Percentiles rank a stretch among this genome's conserved stretches.
Evolutionary conservation across 2,329 filamentous ascomycete species (phyloP).

Genomic region (Incumbomyces lentus): DNA sequence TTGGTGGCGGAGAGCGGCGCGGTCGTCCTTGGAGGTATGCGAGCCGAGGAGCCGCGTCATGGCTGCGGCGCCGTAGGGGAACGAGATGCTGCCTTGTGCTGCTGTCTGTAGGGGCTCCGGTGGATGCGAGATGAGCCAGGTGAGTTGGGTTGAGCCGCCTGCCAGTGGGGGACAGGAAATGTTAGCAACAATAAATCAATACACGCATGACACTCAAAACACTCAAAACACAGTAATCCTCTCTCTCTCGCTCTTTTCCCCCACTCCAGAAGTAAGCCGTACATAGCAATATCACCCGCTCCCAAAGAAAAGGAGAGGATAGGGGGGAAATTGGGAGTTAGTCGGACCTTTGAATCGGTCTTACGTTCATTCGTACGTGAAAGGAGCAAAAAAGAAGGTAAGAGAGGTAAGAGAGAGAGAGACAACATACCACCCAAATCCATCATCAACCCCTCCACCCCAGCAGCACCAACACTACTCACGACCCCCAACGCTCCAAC

Average conservation of each 20-base stretch:
- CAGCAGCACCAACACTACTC: conserved; percentile 49
- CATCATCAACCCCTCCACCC: conserved; percentile 70
- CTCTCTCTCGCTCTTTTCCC: too few relatives aligned
- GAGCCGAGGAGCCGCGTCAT: conserved; percentile 46
- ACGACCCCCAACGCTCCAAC: conserved; percentile 76
- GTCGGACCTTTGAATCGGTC: too few relatives aligned
- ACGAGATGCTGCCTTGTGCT: conserved; percentile 49
- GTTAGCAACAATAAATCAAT: too few relatives aligned
- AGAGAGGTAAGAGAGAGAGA: background rate
- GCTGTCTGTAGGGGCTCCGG: conserved; percentile 41
- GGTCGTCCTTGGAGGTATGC: conserved; percentile 27
- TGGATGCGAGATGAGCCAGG: conserved; percentile 49
- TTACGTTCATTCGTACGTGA: too few relatives aligned
- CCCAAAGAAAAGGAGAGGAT: too few relatives aligned
- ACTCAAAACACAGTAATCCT: too few relatives aligned
- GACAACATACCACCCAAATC: conserved; percentile 53
- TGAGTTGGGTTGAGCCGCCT: conserved; percentile 47
- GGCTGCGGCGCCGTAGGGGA: conserved; percentile 62
- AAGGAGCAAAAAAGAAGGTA: too few relatives aligned
- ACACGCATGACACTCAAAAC: too few relatives aligned
- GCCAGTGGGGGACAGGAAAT: too few relatives aligned
- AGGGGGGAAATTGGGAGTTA: too few relatives aligned
- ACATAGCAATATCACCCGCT: too few relatives aligned
- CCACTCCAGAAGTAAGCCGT: too few relatives aligned
- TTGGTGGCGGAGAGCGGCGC: conserved; percentile 19